Evolutionary conservation across 306 rosid genomes (phyloP), one percentile per base, ranked within the genome.

Genomic region (Vicia sativa): DNA sequence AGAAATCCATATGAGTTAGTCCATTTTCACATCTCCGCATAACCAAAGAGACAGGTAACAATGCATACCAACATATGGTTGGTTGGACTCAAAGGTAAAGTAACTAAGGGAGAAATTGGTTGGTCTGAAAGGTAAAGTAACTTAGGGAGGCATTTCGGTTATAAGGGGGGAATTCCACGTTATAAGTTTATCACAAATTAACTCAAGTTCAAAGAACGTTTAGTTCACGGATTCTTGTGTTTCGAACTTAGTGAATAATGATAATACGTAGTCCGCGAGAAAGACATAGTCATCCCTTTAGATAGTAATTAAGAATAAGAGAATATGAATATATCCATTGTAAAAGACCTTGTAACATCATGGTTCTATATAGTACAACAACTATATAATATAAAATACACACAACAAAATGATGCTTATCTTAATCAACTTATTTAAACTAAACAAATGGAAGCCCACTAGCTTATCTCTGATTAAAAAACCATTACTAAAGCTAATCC

Each of bases 391-490:
- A 54, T 54, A 53, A 64, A 48, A 62, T 28, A 52, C 58, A 55
- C 38, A 34, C 9, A 34, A 7, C 7, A 31, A 60, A 45, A 59
- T 5, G 65, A 79, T 82, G 74, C 79, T 83, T 79, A 81, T 81
- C 87, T 87, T 85, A 89, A 85, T 83, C 69, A 55, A 71, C 16
- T 43, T 25, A 19, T 49, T 79, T 43, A 61, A 2, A 70, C 26
- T 81, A 80, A 83, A 85, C 68, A 81, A 87, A 81, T 78, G 62
- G 63, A 45, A 87, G 58, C 54, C 78, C 92, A 91, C 71, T 86
- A 81, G 38, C 65, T 45, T 57, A 64, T 21, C 58, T 52, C 38
- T 48, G 57, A 68, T 61, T 79, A 83, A 84, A 81, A 19, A 75
- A 79, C 13, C 19, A 62, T 62, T 31, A 62, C 41, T 82, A 83